Base-by-base conservation (phyloP, 1,284 basidiomycete species). In the Sanguinoderma infundibulare region DNA sequence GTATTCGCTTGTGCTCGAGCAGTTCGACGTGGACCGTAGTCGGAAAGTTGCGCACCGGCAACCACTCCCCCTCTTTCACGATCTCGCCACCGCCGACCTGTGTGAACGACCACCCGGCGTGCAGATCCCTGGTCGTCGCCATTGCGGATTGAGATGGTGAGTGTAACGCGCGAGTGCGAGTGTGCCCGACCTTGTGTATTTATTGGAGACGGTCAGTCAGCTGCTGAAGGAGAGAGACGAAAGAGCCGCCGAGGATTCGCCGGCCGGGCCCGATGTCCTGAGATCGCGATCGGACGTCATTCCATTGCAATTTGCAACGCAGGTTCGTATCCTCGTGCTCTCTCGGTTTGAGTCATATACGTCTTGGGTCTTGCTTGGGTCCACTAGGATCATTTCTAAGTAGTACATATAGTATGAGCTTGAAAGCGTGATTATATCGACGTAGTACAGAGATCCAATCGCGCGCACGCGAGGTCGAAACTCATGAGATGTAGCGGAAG, bases 21-120 rank as follows among this genome's bases (percentile, higher is more conserved):
- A 97, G 83, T 72, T 96, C 94, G 57, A 92, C 91, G 66, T 96
- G 95, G 9, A 95, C 89, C 2, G 87, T 88, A 0, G 92, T 95
- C 12, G 94, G 93, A 67, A 95, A 87, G 61, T 81, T 74, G 39
- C 86, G 82, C 40, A 82, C 81, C 9, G 77, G 63, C 44, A 89
- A 67, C 90, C 89, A 92, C 79, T 92, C 89, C 44, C 77, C 84
- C n/a, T 84, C 75, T 63, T 81, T 77, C 12, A 85, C 85, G 10
- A 81, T 84, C 62, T 82, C 74, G 34, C 82, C 84, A n/a, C 87
- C 87, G 20, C 83, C 84, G 40, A 87, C 73, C 72, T 90, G 89
- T 7, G 84, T 86, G 68, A 92, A 91, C 39, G 73, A 74, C 91
- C 91, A 93, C 47, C 83, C 81, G 17, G 79, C 65, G 65, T 72